These are phyloP conservation scores for Blepharisma japonicum DNA, from an alignment of 73 alveolate species.

Conservation along the genomic window DNA sequence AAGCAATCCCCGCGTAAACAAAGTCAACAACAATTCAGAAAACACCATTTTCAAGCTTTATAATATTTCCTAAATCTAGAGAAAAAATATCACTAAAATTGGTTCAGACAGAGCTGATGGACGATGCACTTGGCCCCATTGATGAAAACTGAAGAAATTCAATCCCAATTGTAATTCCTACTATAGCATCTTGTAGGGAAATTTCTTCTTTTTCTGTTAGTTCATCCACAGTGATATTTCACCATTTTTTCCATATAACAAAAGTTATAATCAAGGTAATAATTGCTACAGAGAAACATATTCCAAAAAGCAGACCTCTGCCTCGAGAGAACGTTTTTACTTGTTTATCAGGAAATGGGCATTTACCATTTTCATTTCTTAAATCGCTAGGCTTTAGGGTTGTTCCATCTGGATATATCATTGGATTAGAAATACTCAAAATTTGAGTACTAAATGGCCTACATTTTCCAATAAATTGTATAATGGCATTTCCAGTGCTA, in stretches of 20 bases:
- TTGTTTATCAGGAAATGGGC: slow-evolving; percentile 26
- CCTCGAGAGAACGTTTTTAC: background rate
- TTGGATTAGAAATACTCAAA: background rate
- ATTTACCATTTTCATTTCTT: background rate
- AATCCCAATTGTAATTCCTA: background rate
- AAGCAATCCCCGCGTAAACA: background rate
- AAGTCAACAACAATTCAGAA: background rate
- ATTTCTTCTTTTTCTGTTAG: slow-evolving; percentile 6
- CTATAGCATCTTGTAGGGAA: background rate
- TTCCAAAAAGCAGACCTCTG: background rate
- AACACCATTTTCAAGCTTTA: background rate
- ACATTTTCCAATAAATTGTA: background rate
- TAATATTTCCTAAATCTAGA: slow-evolving; percentile 17
- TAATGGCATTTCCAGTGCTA: background rate
- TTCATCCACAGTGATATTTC: background rate
- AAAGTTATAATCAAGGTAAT: background rate
- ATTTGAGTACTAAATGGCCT: background rate
- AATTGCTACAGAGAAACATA: background rate
- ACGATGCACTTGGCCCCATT: background rate
- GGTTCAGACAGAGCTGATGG: background rate
- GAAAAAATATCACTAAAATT: background rate
- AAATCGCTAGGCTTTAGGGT: background rate
- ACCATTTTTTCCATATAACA: background rate
- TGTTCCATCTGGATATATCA: background rate
- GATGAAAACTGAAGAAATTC: slow-evolving; percentile 25